These are phyloP conservation scores for Colletotrichum phormii DNA, from an alignment of 2,329 filamentous ascomycete species.

Conservation along the genomic window DNA sequence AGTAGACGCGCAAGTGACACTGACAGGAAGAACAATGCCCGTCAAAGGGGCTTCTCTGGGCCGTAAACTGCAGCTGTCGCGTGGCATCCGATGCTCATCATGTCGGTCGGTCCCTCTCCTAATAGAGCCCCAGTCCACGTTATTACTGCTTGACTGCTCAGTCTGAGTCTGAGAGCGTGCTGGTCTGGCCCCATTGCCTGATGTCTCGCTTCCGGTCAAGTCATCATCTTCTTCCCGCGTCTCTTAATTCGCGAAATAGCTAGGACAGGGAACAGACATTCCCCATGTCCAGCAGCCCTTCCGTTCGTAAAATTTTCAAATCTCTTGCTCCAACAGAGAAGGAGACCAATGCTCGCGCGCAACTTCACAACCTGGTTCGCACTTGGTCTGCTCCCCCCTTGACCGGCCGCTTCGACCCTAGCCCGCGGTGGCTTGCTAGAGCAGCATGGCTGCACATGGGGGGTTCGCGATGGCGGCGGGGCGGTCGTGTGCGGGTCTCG, in stretches of 20 bases:
- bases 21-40: background rate
- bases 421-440: conserved; percentile 26
- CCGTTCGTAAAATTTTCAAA: conserved; percentile 33
- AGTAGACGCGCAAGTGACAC: background rate
- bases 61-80: background rate
- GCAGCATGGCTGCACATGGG: conserved; percentile 20
- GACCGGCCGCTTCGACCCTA: conserved; percentile 10
- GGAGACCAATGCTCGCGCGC: conserved; percentile 5
- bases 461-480: background rate
- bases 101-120: background rate
- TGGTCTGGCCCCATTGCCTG: conserved; percentile 4
- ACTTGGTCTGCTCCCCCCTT: conserved; percentile 1
- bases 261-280: conserved; percentile 25
- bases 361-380: conserved; percentile 15
- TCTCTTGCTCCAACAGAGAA: conserved; percentile 17
- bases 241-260: conserved; percentile 3
- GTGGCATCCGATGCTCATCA: conserved; percentile 1
- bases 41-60: background rate
- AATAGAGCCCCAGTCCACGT: background rate
- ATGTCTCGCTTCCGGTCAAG: conserved; percentile 21
- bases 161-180: background rate
- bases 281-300: conserved; percentile 29
- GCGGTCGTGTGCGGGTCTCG: background rate
- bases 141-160: background rate
- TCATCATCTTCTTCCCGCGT: conserved; percentile 17